Evolutionary conservation across 78 protist species (phyloP), one percentile per base, ranked within the genome.

Genomic region (Dictyostelium citrinum): DNA sequence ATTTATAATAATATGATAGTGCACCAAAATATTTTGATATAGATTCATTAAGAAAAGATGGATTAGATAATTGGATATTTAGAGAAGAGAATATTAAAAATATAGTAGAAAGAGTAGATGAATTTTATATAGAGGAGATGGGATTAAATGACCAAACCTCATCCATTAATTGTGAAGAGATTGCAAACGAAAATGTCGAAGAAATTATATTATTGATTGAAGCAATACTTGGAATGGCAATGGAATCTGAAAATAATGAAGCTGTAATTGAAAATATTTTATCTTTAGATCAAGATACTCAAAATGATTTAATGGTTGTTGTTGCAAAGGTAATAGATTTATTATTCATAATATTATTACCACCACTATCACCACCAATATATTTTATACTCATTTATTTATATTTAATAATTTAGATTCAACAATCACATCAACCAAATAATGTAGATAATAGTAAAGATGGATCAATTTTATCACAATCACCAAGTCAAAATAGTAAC

Each of bases 31-130:
- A 78, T 78, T 88, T 88, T 88, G 81, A 88, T 43, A 37, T 31
- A 45, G 39, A 67, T 14, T 45, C 45, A 45, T 49, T 72, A 12
- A 58, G 77, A 85, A 16, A 22, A 61, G 92, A 85, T 76, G 72
- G 43, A 16, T 39, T 61, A 49, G 93, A 88, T 67, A 88, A 88
- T 88, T 88, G 93, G 93, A 83, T 88, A 17, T 78, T 88, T 12
- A 76, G 46, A 68, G 72, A 83, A 46, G 93, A 88, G 72, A 88
- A 88, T 78, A 67, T 88, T 24, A 88, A 67, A 33, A 67, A 2
- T 31, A 39, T 88, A 11, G 37, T 88, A 33, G 71, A 43, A 27
- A 20, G 67, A 46, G 16, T 88, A 2, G 93, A 88, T 68, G 49
- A 43, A 20, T 88, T 46, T 29, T 88, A 31, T 78, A 88, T 1